phyloP scores from a whole-genome alignment of 768 basidiomycete genomes.

The Lanmaoa pseudosensibilis region DNA sequence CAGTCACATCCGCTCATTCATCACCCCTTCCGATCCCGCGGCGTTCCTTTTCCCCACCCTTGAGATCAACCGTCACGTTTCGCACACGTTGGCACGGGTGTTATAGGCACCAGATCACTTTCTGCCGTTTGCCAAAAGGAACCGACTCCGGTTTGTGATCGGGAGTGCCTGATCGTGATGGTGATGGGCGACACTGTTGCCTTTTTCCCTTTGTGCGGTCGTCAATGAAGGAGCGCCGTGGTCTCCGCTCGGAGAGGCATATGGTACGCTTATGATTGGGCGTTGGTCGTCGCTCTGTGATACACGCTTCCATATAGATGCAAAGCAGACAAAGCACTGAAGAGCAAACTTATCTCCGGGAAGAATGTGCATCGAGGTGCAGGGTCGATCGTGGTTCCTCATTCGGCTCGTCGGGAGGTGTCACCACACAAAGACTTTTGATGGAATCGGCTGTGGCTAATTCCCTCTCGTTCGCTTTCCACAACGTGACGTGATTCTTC shows the following conservation, averaged over 20 bases:
- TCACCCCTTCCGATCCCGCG: neutral
- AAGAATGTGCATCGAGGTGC: neutral
- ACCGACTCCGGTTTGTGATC: neutral
- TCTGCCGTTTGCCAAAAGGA: neutral
- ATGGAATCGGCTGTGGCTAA: neutral
- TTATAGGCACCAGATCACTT: slow-evolving; percentile 2
- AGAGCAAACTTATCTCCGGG: neutral
- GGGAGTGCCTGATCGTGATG: slow-evolving; percentile 18
- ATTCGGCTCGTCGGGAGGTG: neutral
- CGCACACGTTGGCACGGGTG: neutral
- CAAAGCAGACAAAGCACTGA: neutral
- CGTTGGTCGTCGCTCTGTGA: neutral
- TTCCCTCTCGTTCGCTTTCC: neutral
- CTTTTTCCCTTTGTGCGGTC: slow-evolving; percentile 2
- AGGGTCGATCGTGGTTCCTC: neutral
- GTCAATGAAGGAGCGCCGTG: slow-evolving; percentile 1
- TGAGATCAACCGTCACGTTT: slow-evolving; percentile 1
- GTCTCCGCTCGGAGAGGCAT: neutral
- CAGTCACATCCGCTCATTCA: neutral
- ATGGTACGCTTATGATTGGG: neutral
- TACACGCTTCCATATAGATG: neutral
- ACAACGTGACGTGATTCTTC: neutral
- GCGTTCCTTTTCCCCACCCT: neutral
- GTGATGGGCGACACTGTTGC: slow-evolving; percentile 4
- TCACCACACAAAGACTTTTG: neutral